These are phyloP conservation scores for Evansstolkia leycettana DNA, from an alignment of 495 filamentous ascomycete genomes.

Conservation along the genomic window DNA sequence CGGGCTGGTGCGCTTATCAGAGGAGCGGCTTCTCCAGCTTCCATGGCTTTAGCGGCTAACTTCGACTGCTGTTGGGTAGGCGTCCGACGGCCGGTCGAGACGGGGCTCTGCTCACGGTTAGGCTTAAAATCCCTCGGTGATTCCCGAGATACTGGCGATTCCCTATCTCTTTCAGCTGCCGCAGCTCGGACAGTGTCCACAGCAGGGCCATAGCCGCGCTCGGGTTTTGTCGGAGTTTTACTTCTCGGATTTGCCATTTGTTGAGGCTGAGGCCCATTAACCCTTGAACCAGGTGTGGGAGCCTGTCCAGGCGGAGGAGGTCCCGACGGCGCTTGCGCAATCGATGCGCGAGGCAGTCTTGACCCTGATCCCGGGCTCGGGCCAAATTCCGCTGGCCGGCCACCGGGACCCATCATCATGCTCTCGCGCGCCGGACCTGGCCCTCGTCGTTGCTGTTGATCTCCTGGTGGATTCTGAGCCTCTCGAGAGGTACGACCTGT, in stretches of 20 bases:
- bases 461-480: conserved; percentile 43
- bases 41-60: conserved; percentile 34
- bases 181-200: conserved; percentile 37
- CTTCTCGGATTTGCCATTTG: conserved; percentile 32
- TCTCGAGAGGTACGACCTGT: conserved; percentile 47
- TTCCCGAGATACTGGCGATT: conserved; percentile 45
- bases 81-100: conserved; percentile 47
- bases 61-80: conserved; percentile 40
- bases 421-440: conserved; percentile 41
- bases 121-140: conserved; percentile 26
- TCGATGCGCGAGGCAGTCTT: conserved; percentile 56
- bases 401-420: conserved; percentile 25
- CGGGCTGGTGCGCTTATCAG: conserved; percentile 28
- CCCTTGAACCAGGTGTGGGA: conserved; percentile 62
- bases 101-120: conserved; percentile 21
- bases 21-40: conserved; percentile 35
- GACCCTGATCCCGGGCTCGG: conserved; percentile 36
- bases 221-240: conserved; percentile 47
- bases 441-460: conserved; percentile 36
- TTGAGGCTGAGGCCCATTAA: conserved; percentile 35
- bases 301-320: conserved; percentile 82
- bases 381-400: conserved; percentile 19
- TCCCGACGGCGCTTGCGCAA: conserved; percentile 60
- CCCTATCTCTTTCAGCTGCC: conserved; percentile 33
- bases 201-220: conserved; percentile 35